Evolutionary conservation across 2,329 filamentous ascomycete species (phyloP).

Genomic region (Epichloe gansuensis): DNA sequence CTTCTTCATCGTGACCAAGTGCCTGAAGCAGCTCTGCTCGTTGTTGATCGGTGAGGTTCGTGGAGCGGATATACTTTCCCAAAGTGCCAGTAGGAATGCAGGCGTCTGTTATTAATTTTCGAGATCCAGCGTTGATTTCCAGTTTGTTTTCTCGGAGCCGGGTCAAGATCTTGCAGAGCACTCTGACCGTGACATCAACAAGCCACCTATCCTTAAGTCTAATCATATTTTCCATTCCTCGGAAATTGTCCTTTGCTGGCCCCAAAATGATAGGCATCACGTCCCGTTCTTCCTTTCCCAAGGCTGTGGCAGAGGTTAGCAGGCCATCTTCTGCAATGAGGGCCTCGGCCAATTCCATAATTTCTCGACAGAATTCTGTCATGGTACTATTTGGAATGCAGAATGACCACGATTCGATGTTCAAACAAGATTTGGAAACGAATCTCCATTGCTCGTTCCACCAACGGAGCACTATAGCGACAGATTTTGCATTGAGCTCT

Average conservation of each 20-base stretch:
- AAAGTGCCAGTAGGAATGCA: conserved; percentile 44
- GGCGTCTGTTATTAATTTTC: conserved; percentile 52
- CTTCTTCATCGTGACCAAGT: conserved; percentile 44
- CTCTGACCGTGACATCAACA: conserved; percentile 65
- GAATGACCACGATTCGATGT: conserved; percentile 74
- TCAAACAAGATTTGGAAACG: conserved; percentile 67
- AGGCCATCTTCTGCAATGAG: conserved; percentile 78
- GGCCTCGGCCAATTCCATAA: conserved; percentile 84
- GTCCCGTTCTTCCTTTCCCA: conserved; percentile 24
- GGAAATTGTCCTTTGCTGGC: conserved; percentile 34
- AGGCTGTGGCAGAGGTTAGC: conserved; percentile 52
- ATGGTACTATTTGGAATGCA: conserved; percentile 64
- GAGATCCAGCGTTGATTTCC: conserved; percentile 49
- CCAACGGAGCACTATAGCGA: conserved; percentile 57
- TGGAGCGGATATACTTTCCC: conserved; percentile 50
- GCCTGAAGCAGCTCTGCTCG: conserved; percentile 68
- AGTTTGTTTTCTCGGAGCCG: conserved; percentile 70
- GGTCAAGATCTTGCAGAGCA: conserved; percentile 73
- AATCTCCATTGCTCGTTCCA: conserved; percentile 80
- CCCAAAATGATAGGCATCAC: conserved; percentile 27
- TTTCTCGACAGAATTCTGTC: conserved; percentile 87
- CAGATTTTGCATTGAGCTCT: conserved; percentile 47
- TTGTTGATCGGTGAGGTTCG: conserved; percentile 71
- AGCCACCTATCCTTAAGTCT: conserved; percentile 81
- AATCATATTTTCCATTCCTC: conserved; percentile 76